Evolutionary conservation across 257 asterid genomes (phyloP), one percentile per base, ranked within the genome.

Genomic region (Lithospermum erythrorhizon): DNA sequence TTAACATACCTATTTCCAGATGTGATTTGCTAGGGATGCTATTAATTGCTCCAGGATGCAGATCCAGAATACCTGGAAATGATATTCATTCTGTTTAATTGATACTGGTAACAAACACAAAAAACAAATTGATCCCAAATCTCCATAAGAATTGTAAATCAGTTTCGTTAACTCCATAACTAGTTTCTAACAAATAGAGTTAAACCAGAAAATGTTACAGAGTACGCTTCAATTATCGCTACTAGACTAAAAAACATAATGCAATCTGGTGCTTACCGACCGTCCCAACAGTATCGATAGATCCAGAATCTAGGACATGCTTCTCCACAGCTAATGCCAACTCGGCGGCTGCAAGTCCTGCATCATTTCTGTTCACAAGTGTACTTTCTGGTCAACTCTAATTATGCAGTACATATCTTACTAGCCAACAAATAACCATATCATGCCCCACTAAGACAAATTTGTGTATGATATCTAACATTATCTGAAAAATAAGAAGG

Each of bases 341-440:
- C 74, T 91, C 98, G 11, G 98, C 97, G 62, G 98, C 98, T 61
- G 98, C 97, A 60, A 91, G 75, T 56, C 98, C 98, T 5, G 97
- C 97, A 58, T 91, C 97, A 45, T 88, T 86, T 74, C 98, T 91
- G 84, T 61, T 41, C 69, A 78, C 75, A 72, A 61, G 20, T 41
- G 56, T 17, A 52, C 56, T 52, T 52, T 52, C 56, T 19, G 22
- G 21, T 52, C 21, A 52, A 7, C 14, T 6, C 14, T 6, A 35
- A 35, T 35, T 35, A 35, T 35, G 45, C 14, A 35, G 45, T 13
- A 3, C 14, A 10, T 35, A 17, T 52, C 9, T 17, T 18, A 9
- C n/a, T n/a, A 21, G 21, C 56, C 20, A 49, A 52, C 9, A 17
- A 21, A 27, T 27, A 27, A 27, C 32, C 7, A 2, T 5, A 27